Evolutionary conservation across 495 filamentous ascomycete species (phyloP), one percentile per base, ranked within the genome.

Genomic region (Annulohypoxylon moriforme): DNA sequence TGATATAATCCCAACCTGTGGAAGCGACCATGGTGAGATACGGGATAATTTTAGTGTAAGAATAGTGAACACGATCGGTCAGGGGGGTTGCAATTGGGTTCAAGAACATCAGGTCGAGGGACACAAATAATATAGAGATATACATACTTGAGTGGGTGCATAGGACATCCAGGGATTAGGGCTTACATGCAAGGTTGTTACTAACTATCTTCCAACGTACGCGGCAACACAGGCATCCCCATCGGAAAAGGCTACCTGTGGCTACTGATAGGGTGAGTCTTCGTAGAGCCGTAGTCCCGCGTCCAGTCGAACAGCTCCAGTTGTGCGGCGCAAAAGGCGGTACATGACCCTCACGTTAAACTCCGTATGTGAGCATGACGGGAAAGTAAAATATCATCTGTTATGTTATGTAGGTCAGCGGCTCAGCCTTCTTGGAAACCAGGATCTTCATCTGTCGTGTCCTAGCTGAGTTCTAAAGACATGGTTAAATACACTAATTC

Each of bases 1-100:
- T 75, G 11, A 84, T 77, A 55, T 81, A 80, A 42, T 76, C 65
- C 67, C 74, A 71, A 10, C 18, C 53, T 33, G 50, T 33, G 3
- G 50, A 53, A 22, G 50, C 27, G 4, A 33, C 50, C 50, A 53
- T 53, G 25, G 27, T 18, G 14, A 53, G 14, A 33, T n/a, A 16
- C n/a, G n/a, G 27, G 13, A 33, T 53, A n/a, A 14, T 29, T 52
- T 29, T 29, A 13, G 14, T 25, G n/a, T 24, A 22, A 18, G 7
- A 9, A 5, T n/a, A 33, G 25, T 42, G 38, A 10, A 5, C 2
- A 14, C 3, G 16, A 10, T 16, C 3, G 16, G n/a, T 3, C 1
- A 42, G 16, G 13, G 38, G 7, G 38, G 4, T 42, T 2, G 3
- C 14, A 14, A 10, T 1, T 42, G n/a, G 14, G 4, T 16, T 16